These are phyloP conservation scores for Zygotorulaspora mrakii DNA, from an alignment of 1,139 yeast species.

Conservation along the genomic window DNA sequence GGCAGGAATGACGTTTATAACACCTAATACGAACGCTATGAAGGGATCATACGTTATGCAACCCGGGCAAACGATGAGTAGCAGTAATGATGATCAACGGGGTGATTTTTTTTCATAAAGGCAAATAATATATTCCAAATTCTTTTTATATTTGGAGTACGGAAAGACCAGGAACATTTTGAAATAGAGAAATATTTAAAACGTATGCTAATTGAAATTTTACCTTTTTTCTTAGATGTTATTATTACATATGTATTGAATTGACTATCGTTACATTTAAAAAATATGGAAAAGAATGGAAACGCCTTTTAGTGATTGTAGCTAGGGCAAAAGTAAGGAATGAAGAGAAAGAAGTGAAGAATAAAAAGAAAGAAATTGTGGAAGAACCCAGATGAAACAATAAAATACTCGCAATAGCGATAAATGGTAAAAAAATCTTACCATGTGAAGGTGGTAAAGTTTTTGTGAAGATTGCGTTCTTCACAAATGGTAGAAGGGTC, in stretches of 20 bases:
- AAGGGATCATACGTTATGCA: constrained; percentile 7
- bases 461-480: too few species aligned
- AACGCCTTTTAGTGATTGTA: not conserved
- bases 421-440: too few species aligned
- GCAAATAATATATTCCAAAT: too few species aligned
- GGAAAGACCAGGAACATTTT: too few species aligned
- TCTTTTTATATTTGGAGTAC: too few species aligned
- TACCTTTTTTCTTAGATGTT: not conserved
- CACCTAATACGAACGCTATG: constrained; percentile 6
- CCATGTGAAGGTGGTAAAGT: too few species aligned
- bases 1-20: constrained; percentile 7
- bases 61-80: not conserved
- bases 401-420: too few species aligned
- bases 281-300: not conserved
- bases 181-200: too few species aligned
- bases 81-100: constrained; percentile 1
- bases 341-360: not conserved
- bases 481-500: not conserved
- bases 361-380: too few species aligned
- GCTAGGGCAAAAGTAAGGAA: not conserved
- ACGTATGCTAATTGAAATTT: not conserved
- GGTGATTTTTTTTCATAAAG: too few species aligned
- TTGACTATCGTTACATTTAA: not conserved
- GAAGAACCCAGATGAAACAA: too few species aligned
- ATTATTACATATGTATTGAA: not conserved